These are phyloP conservation scores for Fusarium circinatum DNA, from an alignment of 2,329 filamentous ascomycete genomes.

Conservation along the genomic window DNA sequence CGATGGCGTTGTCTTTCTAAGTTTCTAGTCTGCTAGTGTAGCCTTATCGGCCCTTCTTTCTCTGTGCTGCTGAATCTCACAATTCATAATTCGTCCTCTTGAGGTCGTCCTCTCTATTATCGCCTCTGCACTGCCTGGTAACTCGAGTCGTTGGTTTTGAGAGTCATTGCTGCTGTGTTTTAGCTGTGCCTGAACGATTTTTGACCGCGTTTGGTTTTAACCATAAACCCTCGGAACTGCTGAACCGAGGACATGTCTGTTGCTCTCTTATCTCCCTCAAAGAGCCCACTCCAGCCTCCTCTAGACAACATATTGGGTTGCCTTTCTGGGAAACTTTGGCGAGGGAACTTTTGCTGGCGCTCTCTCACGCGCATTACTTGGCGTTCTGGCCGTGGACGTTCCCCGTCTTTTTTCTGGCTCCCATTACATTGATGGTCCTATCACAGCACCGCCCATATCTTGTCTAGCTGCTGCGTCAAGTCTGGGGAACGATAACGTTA, in stretches of 20 bases:
- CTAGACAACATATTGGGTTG: conserved; percentile 48
- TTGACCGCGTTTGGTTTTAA: conserved; percentile 8
- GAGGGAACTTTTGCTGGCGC: conserved; percentile 55
- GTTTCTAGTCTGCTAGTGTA: conserved; percentile 23
- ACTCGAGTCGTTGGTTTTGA: neutral
- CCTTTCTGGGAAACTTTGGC: conserved; percentile 51
- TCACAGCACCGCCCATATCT: conserved; percentile 44
- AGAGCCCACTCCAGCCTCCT: conserved; percentile 42
- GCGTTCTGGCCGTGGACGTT: conserved; percentile 40
- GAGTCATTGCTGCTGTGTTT: neutral
- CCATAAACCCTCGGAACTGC: conserved; percentile 10
- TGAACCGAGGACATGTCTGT: conserved; percentile 23
- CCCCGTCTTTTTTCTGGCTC: conserved; percentile 35
- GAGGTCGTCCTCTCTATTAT: conserved; percentile 3
- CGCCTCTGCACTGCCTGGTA: conserved; percentile 23
- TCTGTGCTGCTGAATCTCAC: conserved; percentile 27
- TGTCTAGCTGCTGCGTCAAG: conserved; percentile 42
- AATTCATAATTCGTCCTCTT: conserved; percentile 22
- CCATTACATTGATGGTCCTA: conserved; percentile 42
- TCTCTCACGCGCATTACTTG: conserved; percentile 51
- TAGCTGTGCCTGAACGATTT: conserved; percentile 18
- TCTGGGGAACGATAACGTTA: conserved; percentile 50
- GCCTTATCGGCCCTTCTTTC: conserved; percentile 42
- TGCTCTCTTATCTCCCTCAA: conserved; percentile 43
- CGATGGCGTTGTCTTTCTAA: conserved; percentile 35